Evolutionary conservation across 257 asterid genomes (phyloP).

Genomic region (Nicotiana knightiana): DNA sequence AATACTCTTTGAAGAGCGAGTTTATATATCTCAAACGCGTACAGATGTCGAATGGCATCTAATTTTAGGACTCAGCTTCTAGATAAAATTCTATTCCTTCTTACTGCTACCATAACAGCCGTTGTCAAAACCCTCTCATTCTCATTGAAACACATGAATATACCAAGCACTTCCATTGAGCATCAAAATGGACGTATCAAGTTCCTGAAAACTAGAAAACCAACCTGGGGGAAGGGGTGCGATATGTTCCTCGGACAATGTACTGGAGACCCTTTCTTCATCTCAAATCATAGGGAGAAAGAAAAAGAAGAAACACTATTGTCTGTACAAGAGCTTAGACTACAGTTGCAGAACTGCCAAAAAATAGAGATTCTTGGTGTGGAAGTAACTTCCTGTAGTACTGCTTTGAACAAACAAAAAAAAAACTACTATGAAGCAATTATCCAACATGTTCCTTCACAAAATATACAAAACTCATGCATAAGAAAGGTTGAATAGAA

Average conservation of each 20-base stretch:
- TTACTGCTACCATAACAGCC: not conserved
- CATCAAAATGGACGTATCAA: not conserved
- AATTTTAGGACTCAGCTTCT: not conserved
- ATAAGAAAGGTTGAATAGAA: not conserved
- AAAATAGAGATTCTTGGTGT: not conserved
- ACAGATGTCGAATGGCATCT: not conserved
- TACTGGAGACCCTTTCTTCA: not conserved
- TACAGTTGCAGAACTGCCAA: not conserved
- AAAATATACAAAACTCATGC: not conserved
- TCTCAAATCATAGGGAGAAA: not conserved
- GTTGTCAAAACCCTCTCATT: not conserved
- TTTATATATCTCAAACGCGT: not conserved
- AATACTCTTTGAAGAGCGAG: not conserved
- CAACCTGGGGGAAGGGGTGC: not conserved
- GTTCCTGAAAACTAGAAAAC: not conserved
- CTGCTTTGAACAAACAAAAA: not conserved
- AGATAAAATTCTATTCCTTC: not conserved
- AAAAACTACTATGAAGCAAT: not conserved
- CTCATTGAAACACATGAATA: constrained; percentile 3
- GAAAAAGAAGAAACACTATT: not conserved
- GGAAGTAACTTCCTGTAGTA: not conserved
- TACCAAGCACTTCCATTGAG: not conserved
- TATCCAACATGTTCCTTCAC: not conserved
- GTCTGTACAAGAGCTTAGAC: constrained; percentile 1
- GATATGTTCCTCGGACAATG: not conserved